These are phyloP conservation scores for Aspergillus arachidicola DNA, from an alignment of 2,329 filamentous ascomycete genomes.

Conservation along the genomic window DNA sequence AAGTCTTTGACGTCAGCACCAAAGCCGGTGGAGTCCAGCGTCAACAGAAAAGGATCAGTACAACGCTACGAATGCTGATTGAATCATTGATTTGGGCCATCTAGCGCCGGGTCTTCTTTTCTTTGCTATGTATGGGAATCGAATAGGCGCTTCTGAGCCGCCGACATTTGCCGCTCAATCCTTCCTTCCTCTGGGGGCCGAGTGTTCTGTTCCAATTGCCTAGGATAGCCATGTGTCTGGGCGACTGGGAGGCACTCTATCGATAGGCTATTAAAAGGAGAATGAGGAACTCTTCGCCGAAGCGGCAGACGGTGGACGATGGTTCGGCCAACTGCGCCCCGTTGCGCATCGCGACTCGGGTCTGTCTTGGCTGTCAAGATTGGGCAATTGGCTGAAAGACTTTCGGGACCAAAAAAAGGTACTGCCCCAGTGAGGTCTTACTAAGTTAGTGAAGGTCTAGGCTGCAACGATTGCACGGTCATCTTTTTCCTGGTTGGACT, in stretches of 20 bases:
- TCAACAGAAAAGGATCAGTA: not conserved
- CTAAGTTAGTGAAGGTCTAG: not conserved
- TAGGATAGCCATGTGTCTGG: not conserved
- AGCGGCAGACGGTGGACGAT: not conserved
- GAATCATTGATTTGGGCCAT: not conserved
- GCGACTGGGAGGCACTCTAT: not conserved
- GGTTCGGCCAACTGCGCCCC: constrained; percentile 5
- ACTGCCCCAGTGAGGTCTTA: not conserved
- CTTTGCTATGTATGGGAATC: not conserved
- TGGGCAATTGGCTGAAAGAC: not conserved
- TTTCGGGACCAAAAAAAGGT: not conserved
- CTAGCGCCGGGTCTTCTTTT: not conserved
- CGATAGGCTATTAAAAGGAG: not conserved
- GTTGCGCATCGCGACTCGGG: not conserved
- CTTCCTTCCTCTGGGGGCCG: not conserved
- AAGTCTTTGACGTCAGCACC: constrained; percentile 23
- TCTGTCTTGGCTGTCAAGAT: not conserved
- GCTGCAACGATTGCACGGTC: not conserved
- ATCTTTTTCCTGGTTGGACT: not conserved
- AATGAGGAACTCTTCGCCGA: not conserved
- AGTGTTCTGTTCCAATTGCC: not conserved
- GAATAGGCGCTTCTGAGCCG: not conserved
- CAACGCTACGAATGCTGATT: constrained; percentile 1
- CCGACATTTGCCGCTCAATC: not conserved
- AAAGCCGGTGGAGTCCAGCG: not conserved